Evolutionary conservation across 768 basidiomycete genomes (phyloP), one percentile per base, ranked within the genome.

Genomic region (Cytidiella melzeri): DNA sequence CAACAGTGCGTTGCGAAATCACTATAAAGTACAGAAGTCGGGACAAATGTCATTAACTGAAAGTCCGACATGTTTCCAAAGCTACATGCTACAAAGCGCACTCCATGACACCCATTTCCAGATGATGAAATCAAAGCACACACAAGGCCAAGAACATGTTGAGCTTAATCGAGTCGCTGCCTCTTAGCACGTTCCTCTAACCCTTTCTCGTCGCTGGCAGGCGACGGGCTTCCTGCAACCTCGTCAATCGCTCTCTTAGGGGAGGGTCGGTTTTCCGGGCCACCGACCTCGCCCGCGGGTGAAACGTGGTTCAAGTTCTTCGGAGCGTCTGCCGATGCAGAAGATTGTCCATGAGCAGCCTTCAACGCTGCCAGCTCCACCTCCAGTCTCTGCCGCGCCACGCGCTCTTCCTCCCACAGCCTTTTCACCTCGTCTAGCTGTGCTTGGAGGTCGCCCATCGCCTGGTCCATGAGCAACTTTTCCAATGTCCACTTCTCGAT

Each of bases 401-500:
- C 69, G 18, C 84, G 74, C 63, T 91, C 89, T 56, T 87, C 84
- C 45, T 89, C 88, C 83, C 87, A 89, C 61, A 83, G 57, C n/a
- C 84, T 71, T 60, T 85, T 80, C 64, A 86, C 73, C 65, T 91
- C 89, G 58, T 90, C 89, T 10, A 92, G 72, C 62, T 91, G 88
- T 12, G 81, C 79, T 64, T 91, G 87, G 49, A 89, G 68, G 57
- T 90, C 88, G 5, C 85, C 86, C 88, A 90, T 88, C 2, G 87
- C 88, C 67, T 92, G 91, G 60, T 93, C 92, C 85, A 89, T 92
- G 45, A 94, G 70, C 27, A 92, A 64, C 68, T 92, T 92, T 70
- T 95, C 92, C 34, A 95, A 73, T 5, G 91, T 92, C 92, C 92
- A 94, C 61, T 89, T 90, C 62, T 94, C 88, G 52, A 92, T 91